phyloP scores from a whole-genome alignment of 305 asterid genomes.

The Striga hermonthica region DNA sequence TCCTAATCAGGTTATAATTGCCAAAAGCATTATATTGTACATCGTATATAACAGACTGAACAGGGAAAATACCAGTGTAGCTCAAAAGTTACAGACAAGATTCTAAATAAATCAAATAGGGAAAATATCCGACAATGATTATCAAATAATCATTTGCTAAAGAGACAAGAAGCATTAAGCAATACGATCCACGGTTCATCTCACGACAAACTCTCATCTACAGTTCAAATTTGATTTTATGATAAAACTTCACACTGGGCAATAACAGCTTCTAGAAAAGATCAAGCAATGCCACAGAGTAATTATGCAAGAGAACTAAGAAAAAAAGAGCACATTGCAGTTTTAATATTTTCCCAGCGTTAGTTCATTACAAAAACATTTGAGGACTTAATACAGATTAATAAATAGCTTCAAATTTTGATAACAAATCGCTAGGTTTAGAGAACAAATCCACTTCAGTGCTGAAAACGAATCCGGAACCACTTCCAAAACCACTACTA shows the following conservation, averaged over 20 bases:
- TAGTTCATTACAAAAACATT: neutral
- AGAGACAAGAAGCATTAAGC: neutral
- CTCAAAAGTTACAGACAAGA: neutral
- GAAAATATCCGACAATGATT: neutral
- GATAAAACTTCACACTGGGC: too few species aligned
- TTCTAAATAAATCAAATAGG: neutral
- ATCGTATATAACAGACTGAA: neutral
- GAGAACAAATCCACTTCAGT: slow-evolving; percentile 63
- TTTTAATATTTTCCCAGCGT: neutral
- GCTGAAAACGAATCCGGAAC: slow-evolving; percentile 56
- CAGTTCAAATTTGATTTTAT: neutral
- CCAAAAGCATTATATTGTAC: neutral
- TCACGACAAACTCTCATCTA: neutral
- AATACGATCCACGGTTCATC: neutral
- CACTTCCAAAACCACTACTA: slow-evolving; percentile 56
- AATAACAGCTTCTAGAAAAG: neutral
- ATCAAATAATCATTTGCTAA: neutral
- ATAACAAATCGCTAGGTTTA: slow-evolving; percentile 59
- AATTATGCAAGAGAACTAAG: neutral
- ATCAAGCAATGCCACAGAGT: neutral
- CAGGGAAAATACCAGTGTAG: neutral
- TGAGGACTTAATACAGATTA: slow-evolving; percentile 16
- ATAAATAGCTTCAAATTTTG: slow-evolving; percentile 9
- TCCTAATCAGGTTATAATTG: neutral
- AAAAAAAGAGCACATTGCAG: neutral